Percentiles rank a stretch among this genome's conserved stretches.
phyloP scores from a whole-genome alignment of 768 basidiomycete species.

The Coprinopsis strossmayeri region DNA sequence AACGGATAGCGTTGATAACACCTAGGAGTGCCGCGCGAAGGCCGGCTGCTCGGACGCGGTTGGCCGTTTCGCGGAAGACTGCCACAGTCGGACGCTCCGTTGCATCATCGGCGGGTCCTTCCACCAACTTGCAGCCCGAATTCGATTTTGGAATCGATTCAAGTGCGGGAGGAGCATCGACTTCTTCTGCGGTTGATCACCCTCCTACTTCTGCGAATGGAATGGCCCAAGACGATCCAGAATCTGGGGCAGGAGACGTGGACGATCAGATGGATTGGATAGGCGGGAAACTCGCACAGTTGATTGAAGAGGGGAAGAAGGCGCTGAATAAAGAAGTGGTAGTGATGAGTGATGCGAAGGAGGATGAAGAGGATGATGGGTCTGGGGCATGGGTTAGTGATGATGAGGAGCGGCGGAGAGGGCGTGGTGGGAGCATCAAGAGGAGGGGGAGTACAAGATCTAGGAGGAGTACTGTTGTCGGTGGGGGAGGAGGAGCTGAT shows the following conservation, averaged over 20 bases:
- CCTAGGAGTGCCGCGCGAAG: constrained; percentile 10
- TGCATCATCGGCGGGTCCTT: too few species aligned
- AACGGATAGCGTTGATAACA: background rate
- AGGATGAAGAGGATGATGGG: constrained; percentile 76
- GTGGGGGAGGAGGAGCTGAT: background rate
- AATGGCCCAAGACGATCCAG: background rate
- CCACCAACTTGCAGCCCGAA: constrained; percentile 30
- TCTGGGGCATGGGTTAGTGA: constrained; percentile 73
- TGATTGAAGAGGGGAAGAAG: constrained; percentile 76
- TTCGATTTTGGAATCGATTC: constrained; percentile 29
- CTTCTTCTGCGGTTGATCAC: too few species aligned
- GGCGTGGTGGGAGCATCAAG: constrained; percentile 4
- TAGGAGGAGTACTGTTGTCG: background rate
- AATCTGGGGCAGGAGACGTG: constrained; percentile 21
- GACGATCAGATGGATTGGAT: constrained; percentile 80
- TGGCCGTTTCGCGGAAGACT: constrained; percentile 5
- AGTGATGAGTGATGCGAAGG: constrained; percentile 64
- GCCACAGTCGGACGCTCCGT: constrained; percentile 10
- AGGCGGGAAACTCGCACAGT: constrained; percentile 55
- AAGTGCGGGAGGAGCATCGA: constrained; percentile 1
- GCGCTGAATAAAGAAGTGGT: constrained; percentile 77
- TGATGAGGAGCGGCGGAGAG: constrained; percentile 22
- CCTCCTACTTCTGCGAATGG: too few species aligned
- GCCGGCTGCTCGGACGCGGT: background rate
- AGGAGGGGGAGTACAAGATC: constrained; percentile 5